phyloP scores from a whole-genome alignment of 768 basidiomycete genomes.

The Lactarius quietus region DNA sequence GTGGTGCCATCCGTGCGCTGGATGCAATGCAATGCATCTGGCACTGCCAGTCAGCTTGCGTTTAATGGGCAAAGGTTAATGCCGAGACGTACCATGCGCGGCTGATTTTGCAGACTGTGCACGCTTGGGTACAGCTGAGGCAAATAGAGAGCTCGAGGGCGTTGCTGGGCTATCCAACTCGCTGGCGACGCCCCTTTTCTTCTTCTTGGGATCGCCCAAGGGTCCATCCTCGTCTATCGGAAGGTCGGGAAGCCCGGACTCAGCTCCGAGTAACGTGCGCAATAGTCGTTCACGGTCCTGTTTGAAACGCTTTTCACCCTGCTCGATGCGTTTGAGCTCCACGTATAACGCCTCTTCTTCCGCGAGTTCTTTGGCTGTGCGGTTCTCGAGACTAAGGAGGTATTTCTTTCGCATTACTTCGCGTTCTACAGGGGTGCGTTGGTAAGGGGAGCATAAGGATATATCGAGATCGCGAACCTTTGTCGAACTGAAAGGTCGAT shows the following conservation, averaged over 20 bases:
- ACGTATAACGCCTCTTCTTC: conserved; percentile 95
- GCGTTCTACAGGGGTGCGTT: conserved; percentile 49
- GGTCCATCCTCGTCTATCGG: conserved; percentile 61
- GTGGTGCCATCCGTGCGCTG: conserved; percentile 57
- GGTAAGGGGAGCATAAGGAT: not conserved
- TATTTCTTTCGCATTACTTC: conserved; percentile 89
- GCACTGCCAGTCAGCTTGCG: conserved; percentile 24
- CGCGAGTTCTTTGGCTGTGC: conserved; percentile 84
- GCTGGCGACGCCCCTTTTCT: conserved; percentile 43
- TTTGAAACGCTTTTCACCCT: conserved; percentile 84
- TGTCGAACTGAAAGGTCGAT: conserved; percentile 80
- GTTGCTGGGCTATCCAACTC: conserved; percentile 48
- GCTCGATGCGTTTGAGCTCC: conserved; percentile 92
- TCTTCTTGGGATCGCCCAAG: conserved; percentile 49
- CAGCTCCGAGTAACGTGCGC: conserved; percentile 77
- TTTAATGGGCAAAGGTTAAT: conserved; percentile 2
- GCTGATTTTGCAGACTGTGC: conserved; percentile 54
- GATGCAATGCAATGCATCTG: conserved; percentile 73
- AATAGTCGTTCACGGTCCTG: conserved; percentile 86
- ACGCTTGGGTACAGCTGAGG: conserved; percentile 14
- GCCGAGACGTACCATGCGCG: conserved; percentile 47
- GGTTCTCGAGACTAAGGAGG: conserved; percentile 77
- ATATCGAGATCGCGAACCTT: conserved; percentile 48
- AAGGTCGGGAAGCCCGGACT: conserved; percentile 78
- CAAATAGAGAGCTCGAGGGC: conserved; percentile 35